Conservation (phyloP, 441 rosid species). For the Corymbia calophylla region DNA sequence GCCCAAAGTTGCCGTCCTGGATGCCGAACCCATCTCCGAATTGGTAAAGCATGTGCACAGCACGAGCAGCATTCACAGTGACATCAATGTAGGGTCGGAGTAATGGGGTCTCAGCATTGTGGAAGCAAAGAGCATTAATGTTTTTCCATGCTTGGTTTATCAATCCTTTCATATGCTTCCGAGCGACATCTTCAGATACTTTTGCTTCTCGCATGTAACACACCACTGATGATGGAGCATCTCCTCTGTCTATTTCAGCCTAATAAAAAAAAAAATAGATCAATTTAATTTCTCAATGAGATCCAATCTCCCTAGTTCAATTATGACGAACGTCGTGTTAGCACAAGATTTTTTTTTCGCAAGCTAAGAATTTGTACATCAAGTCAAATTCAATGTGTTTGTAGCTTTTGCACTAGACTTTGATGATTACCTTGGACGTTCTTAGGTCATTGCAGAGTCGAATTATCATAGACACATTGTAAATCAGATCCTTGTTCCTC, state of each 20-base stretch:
- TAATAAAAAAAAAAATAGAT: background rate
- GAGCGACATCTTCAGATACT: slow-evolving; percentile 17
- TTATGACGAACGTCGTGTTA: background rate
- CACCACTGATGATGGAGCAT: slow-evolving; percentile 28
- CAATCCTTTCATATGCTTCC: slow-evolving; percentile 9
- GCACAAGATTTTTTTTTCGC: background rate
- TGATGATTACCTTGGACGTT: slow-evolving; percentile 26
- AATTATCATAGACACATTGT: slow-evolving; percentile 26
- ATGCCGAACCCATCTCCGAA: slow-evolving; percentile 38
- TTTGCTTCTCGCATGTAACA: slow-evolving; percentile 27
- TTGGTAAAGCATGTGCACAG: slow-evolving; percentile 32
- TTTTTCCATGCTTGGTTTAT: slow-evolving; percentile 14
- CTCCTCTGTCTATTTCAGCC: slow-evolving; percentile 50
- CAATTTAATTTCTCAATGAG: background rate
- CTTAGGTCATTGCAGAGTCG: slow-evolving; percentile 47
- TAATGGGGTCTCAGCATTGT: background rate
- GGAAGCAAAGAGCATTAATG: background rate
- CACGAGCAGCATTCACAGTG: slow-evolving; percentile 25
- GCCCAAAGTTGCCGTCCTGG: slow-evolving; percentile 19
- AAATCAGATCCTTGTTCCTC: slow-evolving; percentile 16
- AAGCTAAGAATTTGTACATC: background rate
- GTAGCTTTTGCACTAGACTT: background rate
- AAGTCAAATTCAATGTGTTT: background rate
- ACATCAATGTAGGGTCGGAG: slow-evolving; percentile 7
- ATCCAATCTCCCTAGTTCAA: background rate